Evolutionary conservation across 192 early-diverging fungal species (phyloP), one percentile per base, ranked within the genome.

Genomic region (Entrophospora sp.): DNA sequence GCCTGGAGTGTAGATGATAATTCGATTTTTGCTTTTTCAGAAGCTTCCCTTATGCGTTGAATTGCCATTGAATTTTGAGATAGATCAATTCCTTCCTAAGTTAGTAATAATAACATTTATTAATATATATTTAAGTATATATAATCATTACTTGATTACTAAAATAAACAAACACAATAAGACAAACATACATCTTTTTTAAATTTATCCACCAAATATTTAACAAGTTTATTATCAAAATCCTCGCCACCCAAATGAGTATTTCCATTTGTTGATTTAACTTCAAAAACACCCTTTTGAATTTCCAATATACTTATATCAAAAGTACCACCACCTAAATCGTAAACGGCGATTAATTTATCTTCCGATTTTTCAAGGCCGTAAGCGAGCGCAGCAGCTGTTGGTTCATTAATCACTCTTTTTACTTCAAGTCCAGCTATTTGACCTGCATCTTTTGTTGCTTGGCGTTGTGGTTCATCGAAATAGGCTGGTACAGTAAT

Each of bases 401-500:
- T 96, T 32, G 94, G 94, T 66, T 96, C 94, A 76, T 96, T 96
- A 79, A 96, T 96, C 53, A 96, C 91, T 75, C 94, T 89, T 37
- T 91, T 74, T 20, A 96, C 92, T 69, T 93, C 88, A 38, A 96
- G 74, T 70, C 91, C 91, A 51, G 94, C 84, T 74, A 96, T 96
- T 44, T 79, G 79, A 69, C 94, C 94, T 61, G 94, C 92, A 75
- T 92, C 94, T 81, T 96, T 95, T 64, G 94, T 96, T 2, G 94
- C 94, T 75, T 96, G 94, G 70, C 94, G 89, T 75, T 96, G 94
- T 42, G 94, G 87, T 70, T 96, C 92, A 79, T 96, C 94, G 77
- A 98, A 98, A 80, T 98, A 98, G 59, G 96, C 96, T 24, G 96
- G 96, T 32, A 98, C 96, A 40, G 96, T 98, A 69, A 98, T 83